Base-by-base conservation (phyloP, 768 basidiomycete genomes). In the Kwoniella dendrophila region DNA sequence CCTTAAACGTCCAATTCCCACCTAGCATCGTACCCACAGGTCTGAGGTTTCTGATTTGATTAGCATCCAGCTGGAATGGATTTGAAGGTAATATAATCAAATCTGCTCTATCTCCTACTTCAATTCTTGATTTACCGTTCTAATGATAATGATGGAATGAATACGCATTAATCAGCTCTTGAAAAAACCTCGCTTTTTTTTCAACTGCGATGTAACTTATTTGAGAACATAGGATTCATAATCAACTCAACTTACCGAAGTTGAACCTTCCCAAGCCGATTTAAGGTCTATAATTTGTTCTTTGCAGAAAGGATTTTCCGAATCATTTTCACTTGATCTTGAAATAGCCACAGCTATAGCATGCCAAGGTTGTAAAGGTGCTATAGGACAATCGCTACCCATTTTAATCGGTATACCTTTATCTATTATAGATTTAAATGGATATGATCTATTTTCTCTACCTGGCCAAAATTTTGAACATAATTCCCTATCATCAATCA, bases 351-450 rank as follows among this genome's bases (percentile, higher is more conserved):
- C 11, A 65, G 64, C 32, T 48, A 66, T 61, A 26, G 58, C 48
- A 14, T 60, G 34, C 48, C 60, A 72, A 47, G 73, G 73, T 30
- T 73, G 64, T 2, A 75, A 49, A 1, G 44, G 56, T 7, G 71
- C 67, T 12, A 75, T 67, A 1, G 69, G 73, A 1, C 64, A 61
- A 50, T 75, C 73, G n/a, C 67, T 71, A 1, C 73, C 73, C 36
- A 75, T 43, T 20, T 55, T 60, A 30, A 75, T 48, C 29, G 52
- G 29, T 16, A 69, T 49, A 12, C 71, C 71, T 0, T 57, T 57
- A 32, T 73, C 63, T 12, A 41, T 54, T 26, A 75, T 45, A 1
- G 54, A 38, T 12, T 44, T 38, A 40, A 67, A 69, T 8, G 71
- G 44, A 40, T 54, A 75, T 12, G 73, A 71, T 12, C 73, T 30